A percentile compares a stretch with the other conserved stretches of the same genome.
Conservation (phyloP, 371 early-diverging fungal genomes). For the Mucor saturninus region DNA sequence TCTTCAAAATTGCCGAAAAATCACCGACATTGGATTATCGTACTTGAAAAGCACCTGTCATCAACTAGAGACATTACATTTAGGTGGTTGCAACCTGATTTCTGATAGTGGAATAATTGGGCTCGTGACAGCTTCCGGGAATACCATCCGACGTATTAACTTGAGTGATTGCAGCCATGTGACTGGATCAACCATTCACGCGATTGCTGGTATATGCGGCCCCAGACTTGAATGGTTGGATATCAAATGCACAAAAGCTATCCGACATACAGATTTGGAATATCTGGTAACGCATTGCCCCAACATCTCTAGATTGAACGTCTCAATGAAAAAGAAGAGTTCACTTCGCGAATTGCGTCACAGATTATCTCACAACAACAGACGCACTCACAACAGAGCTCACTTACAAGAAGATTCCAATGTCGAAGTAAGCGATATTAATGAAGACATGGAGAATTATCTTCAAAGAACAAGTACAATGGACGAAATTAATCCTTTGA, state of each 20-base stretch:
- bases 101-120: constrained; percentile 29
- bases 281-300: constrained; percentile 27
- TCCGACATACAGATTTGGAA: constrained; percentile 26
- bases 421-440: not conserved
- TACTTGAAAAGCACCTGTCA: constrained; percentile 24
- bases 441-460: not conserved
- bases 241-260: constrained; percentile 28
- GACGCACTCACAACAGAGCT: not conserved
- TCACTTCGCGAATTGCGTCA: constrained; percentile 15
- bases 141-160: constrained; percentile 30
- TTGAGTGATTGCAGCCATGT: constrained; percentile 36
- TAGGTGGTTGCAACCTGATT: constrained; percentile 34
- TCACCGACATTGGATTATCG: constrained; percentile 34
- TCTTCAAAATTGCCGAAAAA: constrained; percentile 36
- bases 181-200: constrained; percentile 28
- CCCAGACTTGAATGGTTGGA: constrained; percentile 32
- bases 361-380: constrained; percentile 3
- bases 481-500: constrained; percentile 15
- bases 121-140: constrained; percentile 29
- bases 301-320: constrained; percentile 26
- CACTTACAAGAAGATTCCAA: not conserved
- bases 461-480: not conserved
- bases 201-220: constrained; percentile 28
- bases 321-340: constrained; percentile 26
- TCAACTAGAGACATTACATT: constrained; percentile 21